A percentile compares a stretch with the other conserved stretches of the same genome.
Evolutionary conservation across 2,329 filamentous ascomycete species (phyloP).

Genomic region (Tympanopsis confertula): DNA sequence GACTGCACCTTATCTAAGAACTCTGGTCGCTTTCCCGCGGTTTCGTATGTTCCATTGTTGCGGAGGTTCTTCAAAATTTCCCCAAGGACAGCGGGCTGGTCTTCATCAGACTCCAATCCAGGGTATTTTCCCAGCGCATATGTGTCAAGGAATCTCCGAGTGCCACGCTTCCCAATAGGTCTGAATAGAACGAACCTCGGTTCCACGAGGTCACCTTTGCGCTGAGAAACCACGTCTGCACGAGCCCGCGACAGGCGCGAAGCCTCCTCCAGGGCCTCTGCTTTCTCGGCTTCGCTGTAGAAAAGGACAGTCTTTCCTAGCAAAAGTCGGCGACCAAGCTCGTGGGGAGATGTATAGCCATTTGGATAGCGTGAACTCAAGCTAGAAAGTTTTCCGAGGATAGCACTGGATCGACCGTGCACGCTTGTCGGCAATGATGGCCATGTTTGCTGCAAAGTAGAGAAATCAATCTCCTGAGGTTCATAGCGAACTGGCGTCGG

Average conservation of each 20-base stretch:
- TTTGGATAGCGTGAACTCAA: background rate
- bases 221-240: background rate
- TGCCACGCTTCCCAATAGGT: too few relatives aligned
- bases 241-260: background rate
- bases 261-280: background rate
- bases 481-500: background rate
- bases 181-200: background rate
- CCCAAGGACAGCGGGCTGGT: background rate
- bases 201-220: conserved; percentile 1
- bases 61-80: background rate
- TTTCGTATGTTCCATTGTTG: background rate
- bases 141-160: background rate
- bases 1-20: background rate
- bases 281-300: background rate
- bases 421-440: background rate
- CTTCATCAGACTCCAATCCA: background rate
- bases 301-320: background rate
- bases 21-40: background rate
- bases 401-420: background rate
- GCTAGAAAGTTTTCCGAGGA: background rate
- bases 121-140: background rate
- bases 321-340: background rate
- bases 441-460: background rate
- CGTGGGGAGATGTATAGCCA: background rate
- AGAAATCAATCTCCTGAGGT: background rate